Percentiles rank a stretch among this genome's conserved stretches.
Evolutionary conservation across 768 basidiomycete species (phyloP).

Genomic region (Exidia glandulosa): DNA sequence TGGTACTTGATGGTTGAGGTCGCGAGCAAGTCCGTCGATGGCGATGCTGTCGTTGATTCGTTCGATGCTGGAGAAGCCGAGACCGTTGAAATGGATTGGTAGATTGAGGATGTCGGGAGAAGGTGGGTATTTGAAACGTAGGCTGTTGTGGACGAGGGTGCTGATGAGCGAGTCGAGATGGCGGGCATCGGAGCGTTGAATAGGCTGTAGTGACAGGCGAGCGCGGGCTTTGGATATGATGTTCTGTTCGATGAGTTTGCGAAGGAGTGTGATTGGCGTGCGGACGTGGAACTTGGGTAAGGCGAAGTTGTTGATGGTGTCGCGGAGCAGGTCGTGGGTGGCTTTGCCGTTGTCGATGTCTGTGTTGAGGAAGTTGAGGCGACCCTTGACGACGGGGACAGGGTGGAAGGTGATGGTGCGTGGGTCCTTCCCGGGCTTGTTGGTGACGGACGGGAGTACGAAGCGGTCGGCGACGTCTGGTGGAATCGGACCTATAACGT

Average conservation of each 20-base stretch:
- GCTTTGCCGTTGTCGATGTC: background rate
- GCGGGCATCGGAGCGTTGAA: background rate
- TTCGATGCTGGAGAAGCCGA: background rate
- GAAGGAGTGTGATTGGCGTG: background rate
- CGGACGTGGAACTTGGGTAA: background rate
- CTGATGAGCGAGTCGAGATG: background rate
- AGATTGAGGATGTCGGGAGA: background rate
- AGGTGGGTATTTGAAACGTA: background rate
- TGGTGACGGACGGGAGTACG: background rate
- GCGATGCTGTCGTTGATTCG: background rate
- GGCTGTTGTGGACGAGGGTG: background rate
- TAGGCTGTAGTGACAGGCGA: background rate
- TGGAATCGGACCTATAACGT: background rate
- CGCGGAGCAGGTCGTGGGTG: too few species aligned
- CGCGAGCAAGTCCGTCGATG: background rate
- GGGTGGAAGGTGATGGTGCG: background rate
- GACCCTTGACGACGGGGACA: background rate
- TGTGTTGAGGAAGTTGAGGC: background rate
- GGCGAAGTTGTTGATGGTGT: background rate
- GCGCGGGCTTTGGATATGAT: background rate
- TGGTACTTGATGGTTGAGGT: background rate
- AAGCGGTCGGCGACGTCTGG: background rate
- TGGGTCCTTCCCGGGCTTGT: background rate
- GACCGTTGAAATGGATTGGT: background rate
- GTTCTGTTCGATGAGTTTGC: background rate